Evolutionary conservation across 129 eudicot species (phyloP), one percentile per base, ranked within the genome.

Genomic region (Lactuca sativa): DNA sequence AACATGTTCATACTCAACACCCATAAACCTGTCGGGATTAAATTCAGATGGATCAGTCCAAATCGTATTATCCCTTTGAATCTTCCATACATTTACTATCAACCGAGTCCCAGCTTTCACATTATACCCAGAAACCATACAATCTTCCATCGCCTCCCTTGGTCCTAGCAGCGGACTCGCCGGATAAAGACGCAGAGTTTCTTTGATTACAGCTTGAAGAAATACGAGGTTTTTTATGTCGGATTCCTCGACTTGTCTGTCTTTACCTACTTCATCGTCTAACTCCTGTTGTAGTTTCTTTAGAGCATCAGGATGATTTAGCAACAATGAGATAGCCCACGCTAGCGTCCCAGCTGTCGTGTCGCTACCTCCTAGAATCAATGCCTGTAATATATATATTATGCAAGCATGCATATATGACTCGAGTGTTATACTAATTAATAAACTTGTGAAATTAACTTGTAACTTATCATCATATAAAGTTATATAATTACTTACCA

Each of bases 21-120:
- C 71, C 56, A 79, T 58, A 56, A 83, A 83, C 49, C 88, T 76
- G 73, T 83, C 84, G 0, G 88, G 84, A 34, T 33, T 8, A 64
- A 83, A 83, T 13, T 72, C 73, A 9, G 7, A 21, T 9, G 88
- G 77, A n/a, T 75, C 55, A 4, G 40, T 15, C 84, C 84, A 75
- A 18, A 83, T 77, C 16, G 36, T 36, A 7, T 79, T 62, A 56
- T 83, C 88, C 8, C 80, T 78, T 21, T 79, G 88, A 38, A 83
- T 32, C 77, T 79, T 83, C 68, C 70, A 79, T 3, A 83, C 43
- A 5, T 79, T 83, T n/a, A 76, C 73, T 6, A 75, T 34, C 1
- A 82, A 63, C 3, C 74, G 66, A 3, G 78, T 82, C 51, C 72
- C 81, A 3, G 75, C 71, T 10, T 79, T 80, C 44, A 71, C 54